Conservation (phyloP, 1,284 basidiomycete genomes). For the Moesziomyces sp. region DNA sequence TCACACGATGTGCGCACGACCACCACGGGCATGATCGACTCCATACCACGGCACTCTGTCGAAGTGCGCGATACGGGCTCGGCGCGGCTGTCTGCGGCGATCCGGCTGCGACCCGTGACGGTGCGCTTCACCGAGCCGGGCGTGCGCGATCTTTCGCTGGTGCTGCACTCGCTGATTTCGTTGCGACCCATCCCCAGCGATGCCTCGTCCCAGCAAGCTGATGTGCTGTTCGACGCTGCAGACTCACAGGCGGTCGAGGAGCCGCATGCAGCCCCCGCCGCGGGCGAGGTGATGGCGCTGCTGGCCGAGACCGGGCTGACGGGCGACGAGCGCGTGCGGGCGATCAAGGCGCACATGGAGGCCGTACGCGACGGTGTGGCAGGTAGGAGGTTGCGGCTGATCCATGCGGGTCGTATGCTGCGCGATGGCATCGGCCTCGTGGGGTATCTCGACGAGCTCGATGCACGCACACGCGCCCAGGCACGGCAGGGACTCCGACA, state of each 20-base stretch:
- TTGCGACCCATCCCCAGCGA: background rate
- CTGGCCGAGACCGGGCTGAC: constrained; percentile 10
- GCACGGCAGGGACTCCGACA: constrained; percentile 19
- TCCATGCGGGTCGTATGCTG: constrained; percentile 50
- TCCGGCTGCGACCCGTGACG: constrained; percentile 33
- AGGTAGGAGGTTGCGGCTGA: constrained; percentile 34
- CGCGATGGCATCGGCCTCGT: constrained; percentile 48
- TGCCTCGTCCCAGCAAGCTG: too few relatives aligned
- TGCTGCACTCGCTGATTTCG: constrained; percentile 2
- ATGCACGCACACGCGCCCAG: constrained; percentile 20
- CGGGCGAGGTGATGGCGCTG: background rate
- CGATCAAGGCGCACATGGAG: constrained; percentile 12
- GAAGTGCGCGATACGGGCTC: constrained; percentile 16
- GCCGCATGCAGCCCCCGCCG: background rate
- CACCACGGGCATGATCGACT: background rate
- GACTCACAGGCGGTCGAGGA: too few relatives aligned
- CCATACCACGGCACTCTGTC: background rate
- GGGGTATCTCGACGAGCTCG: constrained; percentile 44
- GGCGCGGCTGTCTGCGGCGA: background rate
- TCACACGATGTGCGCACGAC: background rate
- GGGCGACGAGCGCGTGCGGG: constrained; percentile 23
- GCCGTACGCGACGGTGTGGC: constrained; percentile 1
- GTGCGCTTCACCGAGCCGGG: constrained; percentile 47
- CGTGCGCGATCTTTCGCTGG: constrained; percentile 20
- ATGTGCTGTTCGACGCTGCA: constrained; percentile 23